phyloP scores from a whole-genome alignment of 1,284 basidiomycete genomes.

The Sanghuangporus weigelae region DNA sequence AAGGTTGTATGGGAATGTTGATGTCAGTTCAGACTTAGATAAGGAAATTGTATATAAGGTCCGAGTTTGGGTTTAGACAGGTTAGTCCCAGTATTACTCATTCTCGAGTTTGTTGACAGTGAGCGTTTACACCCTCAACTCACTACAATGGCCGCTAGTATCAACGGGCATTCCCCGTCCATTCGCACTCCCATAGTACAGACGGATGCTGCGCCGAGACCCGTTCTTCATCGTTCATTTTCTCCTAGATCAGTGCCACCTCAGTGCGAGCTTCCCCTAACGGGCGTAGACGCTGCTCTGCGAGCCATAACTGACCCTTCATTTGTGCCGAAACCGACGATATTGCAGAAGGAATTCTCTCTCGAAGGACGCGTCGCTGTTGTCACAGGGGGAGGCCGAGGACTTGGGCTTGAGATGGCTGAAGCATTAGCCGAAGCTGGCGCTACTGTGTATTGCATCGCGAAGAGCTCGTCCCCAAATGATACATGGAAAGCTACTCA shows the following conservation, averaged over 20 bases:
- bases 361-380: constrained; percentile 68
- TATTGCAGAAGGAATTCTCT: constrained; percentile 70
- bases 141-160: too few species aligned
- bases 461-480: constrained; percentile 60
- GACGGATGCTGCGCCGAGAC: too few species aligned
- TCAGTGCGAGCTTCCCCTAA: constrained; percentile 32
- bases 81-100: too few species aligned
- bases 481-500: constrained; percentile 59
- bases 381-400: constrained; percentile 76
- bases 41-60: too few species aligned
- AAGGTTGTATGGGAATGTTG: too few species aligned
- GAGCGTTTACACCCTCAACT: too few species aligned
- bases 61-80: too few species aligned
- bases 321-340: constrained; percentile 37
- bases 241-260: neutral
- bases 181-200: too few species aligned
- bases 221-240: too few species aligned
- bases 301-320: constrained; percentile 33
- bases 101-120: too few species aligned
- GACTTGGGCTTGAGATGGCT: constrained; percentile 81
- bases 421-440: constrained; percentile 74
- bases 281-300: constrained; percentile 55
- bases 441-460: constrained; percentile 73
- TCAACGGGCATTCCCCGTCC: too few species aligned
- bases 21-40: too few species aligned